Percentiles rank a stretch among this genome's conserved stretches.
These are phyloP conservation scores for Hypomontagnella submonticulosa DNA, from an alignment of 495 filamentous ascomycete species.

Conservation along the genomic window DNA sequence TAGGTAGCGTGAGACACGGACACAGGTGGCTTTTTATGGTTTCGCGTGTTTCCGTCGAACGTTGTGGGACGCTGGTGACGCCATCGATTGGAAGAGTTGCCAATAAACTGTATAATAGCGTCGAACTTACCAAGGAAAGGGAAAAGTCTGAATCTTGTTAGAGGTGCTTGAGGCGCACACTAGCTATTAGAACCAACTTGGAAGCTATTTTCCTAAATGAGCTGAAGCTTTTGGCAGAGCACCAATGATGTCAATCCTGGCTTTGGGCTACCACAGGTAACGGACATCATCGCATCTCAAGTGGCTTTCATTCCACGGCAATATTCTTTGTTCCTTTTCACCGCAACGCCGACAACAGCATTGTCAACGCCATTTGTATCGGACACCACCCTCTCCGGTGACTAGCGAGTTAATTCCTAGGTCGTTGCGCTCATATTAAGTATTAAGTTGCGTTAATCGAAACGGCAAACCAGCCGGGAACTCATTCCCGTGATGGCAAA, in stretches of 20 bases:
- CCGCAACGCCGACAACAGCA: neutral
- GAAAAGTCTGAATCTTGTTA: conserved; percentile 22
- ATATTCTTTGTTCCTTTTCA: conserved; percentile 21
- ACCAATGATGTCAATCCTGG: conserved; percentile 38
- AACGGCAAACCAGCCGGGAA: neutral
- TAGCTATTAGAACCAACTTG: conserved; percentile 12
- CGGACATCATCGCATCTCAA: conserved; percentile 11
- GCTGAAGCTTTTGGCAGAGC: conserved; percentile 37
- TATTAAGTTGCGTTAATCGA: neutral
- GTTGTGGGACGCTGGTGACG: conserved; percentile 34
- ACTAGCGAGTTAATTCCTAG: neutral
- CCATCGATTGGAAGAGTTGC: conserved; percentile 26
- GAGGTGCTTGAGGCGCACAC: neutral
- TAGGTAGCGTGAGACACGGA: conserved; percentile 17
- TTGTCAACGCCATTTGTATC: neutral
- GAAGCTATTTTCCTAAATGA: conserved; percentile 16
- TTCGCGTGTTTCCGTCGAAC: conserved; percentile 10
- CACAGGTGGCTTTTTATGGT: neutral
- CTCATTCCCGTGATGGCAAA: conserved; percentile 28
- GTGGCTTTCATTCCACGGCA: conserved; percentile 20
- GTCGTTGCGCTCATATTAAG: neutral
- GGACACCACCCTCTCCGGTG: neutral
- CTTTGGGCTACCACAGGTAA: conserved; percentile 7
- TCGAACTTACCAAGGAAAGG: conserved; percentile 19
- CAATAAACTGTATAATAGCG: conserved; percentile 4